Base-by-base conservation (phyloP, 148 eudicot species). In the Dianthus caryophyllus region DNA sequence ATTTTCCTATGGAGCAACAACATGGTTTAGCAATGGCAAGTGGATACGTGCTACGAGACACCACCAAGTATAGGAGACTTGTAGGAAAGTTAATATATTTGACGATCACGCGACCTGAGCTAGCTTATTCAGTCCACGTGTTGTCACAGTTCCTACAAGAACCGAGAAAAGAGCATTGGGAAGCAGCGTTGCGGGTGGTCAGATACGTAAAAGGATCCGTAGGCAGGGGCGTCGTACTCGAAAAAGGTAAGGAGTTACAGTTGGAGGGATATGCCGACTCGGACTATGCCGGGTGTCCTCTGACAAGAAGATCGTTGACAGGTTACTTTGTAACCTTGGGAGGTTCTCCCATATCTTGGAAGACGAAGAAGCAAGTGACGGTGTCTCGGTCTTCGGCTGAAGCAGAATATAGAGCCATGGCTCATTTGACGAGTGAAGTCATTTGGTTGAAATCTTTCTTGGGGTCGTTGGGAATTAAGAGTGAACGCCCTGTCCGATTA, bases 351-450 rank as follows among this genome's bases (percentile, higher is more conserved):
- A 57, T 57, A 1, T 22, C 31, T 10, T 57, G 62, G 62, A 57
- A 57, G 5, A 22, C 39, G n/a, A 24, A 57, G 15, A 57, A 57
- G 36, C 36, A 57, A 29, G 13, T 15, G n/a, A 57, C 62, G 5
- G n/a, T 57, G 3, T 57, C 62, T n/a, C 39, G 62, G 9, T 57
- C 62, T 0, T 22, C 13, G 1, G 29, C 36, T 5, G 62, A 57
- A 12, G 62, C 62, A 14, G 62, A 57, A 0, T 57, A 57, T 57
- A 57, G 62, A 22, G 31, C 62, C 1, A 57, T 57, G 62, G 48
- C 62, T 12, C 22, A 18, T n/a, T 14, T 26, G 15, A 27, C 62
- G 6, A 18, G 31, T 7, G 38, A 57, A 29, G 2, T 57, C 2
- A 57, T 27, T 57, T 57, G 36, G 62, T 2, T 57, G 17, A 27